phyloP scores from a whole-genome alignment of 352 stramenopile genomes.

The Globisporangium apiculatum region DNA sequence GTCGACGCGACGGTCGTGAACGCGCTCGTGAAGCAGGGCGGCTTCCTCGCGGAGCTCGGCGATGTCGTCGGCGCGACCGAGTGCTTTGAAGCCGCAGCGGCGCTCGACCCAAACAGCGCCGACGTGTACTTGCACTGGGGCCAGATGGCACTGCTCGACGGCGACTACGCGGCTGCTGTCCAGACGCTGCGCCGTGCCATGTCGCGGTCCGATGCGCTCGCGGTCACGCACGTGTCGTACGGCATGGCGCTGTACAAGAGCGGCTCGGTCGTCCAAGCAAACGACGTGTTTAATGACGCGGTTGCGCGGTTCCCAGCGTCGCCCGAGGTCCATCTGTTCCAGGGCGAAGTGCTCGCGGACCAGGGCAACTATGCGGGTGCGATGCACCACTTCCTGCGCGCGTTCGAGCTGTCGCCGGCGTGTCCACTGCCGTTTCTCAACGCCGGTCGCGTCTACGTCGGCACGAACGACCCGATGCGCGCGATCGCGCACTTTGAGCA shows the following conservation, averaged over 20 bases:
- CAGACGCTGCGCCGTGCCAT: conserved; percentile 68
- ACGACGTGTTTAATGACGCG: conserved; percentile 75
- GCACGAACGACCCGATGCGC: conserved; percentile 73
- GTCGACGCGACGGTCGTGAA: conserved; percentile 54
- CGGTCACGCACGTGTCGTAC: conserved; percentile 74
- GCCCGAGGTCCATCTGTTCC: conserved; percentile 74
- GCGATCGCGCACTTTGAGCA: conserved; percentile 80
- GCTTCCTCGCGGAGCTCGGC: conserved; percentile 71
- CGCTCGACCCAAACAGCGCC: conserved; percentile 64
- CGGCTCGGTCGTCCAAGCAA: conserved; percentile 71
- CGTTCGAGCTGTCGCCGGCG: conserved; percentile 64
- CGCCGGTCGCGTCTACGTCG: conserved; percentile 73
- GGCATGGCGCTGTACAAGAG: conserved; percentile 86
- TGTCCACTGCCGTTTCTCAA: conserved; percentile 83
- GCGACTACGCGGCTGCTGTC: conserved; percentile 65
- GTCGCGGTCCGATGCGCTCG: conserved; percentile 64
- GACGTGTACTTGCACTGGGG: conserved; percentile 77
- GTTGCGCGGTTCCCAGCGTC: conserved; percentile 56
- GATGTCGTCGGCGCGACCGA: conserved; percentile 49
- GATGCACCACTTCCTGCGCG: conserved; percentile 70
- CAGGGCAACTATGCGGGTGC: conserved; percentile 75
- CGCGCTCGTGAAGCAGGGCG: conserved; percentile 73
- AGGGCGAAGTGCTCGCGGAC: conserved; percentile 75
- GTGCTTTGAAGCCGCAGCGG: conserved; percentile 59
- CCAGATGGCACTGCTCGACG: conserved; percentile 76